Evolutionary conservation across 805 yeast genomes (phyloP), one percentile per base, ranked within the genome.

Genomic region (Maudiozyma turicensis): DNA sequence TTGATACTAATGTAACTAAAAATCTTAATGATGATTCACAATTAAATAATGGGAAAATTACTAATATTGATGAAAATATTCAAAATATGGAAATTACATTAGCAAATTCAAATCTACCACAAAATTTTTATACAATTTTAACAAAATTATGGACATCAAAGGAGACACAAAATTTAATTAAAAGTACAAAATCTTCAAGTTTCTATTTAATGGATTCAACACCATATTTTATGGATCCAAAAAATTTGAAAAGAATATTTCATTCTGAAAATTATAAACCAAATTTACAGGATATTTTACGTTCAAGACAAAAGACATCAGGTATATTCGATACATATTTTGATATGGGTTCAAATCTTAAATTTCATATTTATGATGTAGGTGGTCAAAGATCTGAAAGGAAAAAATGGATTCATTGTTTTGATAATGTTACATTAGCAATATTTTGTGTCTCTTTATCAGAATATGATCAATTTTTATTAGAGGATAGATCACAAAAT

Each of bases 311-410:
- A 63, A 90, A 87, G 68, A 90, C 97, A 0, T 84, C 95, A 0
- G 96, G 97, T 67, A 86, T 90, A 26, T 86, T 82, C 58, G 96
- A 89, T 63, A 81, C 87, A 50, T 74, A 77, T 50, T 86, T 90
- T 59, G 81, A 80, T 51, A 76, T 89, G 78, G 88, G 85, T 43
- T 81, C 80, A 30, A 56, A 56, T 44, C 63, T 82, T 40, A 75
- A 76, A 57, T 69, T 83, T 45, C 86, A 81, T 58, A 72, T 84
- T 57, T 81, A 72, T 60, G 97, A 90, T 65, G 96, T 90, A 44
- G 97, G 97, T 54, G 97, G 97, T 1, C 99, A 93, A 67, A 74
- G 99, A 58, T 81, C 95, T 3, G 99, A 93, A 70, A 81, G 99
- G 48, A 86, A 86, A 61, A 91, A 93, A 67, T 93, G 99, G 99